A percentile compares a stretch with the other conserved stretches of the same genome.
Evolutionary conservation across 495 filamentous ascomycete genomes (phyloP).

Genomic region (Rhypophila decipiens): DNA sequence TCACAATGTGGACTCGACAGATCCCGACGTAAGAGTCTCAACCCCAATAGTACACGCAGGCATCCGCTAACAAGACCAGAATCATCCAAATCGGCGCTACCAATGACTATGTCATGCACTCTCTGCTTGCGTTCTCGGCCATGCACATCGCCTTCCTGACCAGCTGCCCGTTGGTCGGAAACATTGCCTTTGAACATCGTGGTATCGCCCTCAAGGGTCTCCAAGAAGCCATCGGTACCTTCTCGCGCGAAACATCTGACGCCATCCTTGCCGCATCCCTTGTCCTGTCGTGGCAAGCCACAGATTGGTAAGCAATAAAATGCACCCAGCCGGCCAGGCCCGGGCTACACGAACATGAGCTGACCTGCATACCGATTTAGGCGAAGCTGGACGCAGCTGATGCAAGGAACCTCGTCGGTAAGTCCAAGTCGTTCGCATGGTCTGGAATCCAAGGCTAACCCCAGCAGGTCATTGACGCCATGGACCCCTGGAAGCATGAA

Average conservation of each 20-base stretch:
- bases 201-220: conserved; percentile 79
- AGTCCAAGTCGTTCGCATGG: conserved; percentile 18
- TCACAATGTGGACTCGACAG: conserved; percentile 86
- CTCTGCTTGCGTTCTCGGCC: conserved; percentile 83
- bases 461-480: conserved; percentile 73
- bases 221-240: conserved; percentile 76
- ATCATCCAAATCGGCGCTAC: conserved; percentile 77
- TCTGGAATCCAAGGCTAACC: neutral
- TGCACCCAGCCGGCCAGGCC: conserved; percentile 24
- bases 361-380: conserved; percentile 49
- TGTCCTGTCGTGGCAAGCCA: conserved; percentile 91
- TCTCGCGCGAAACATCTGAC: conserved; percentile 83
- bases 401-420: conserved; percentile 86
- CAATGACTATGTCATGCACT: conserved; percentile 85
- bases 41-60: neutral
- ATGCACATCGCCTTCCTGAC: conserved; percentile 86
- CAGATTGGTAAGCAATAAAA: conserved; percentile 75
- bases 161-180: conserved; percentile 70
- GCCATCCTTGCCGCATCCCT: conserved; percentile 89
- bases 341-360: conserved; percentile 18
- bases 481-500: conserved; percentile 88
- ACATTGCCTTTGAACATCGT: conserved; percentile 80
- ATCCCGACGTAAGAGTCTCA: conserved; percentile 70
- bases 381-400: conserved; percentile 84
- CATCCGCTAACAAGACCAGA: conserved; percentile 42